phyloP scores from a whole-genome alignment of 305 asterid genomes.

The Fraxinus xanthoxyloides region DNA sequence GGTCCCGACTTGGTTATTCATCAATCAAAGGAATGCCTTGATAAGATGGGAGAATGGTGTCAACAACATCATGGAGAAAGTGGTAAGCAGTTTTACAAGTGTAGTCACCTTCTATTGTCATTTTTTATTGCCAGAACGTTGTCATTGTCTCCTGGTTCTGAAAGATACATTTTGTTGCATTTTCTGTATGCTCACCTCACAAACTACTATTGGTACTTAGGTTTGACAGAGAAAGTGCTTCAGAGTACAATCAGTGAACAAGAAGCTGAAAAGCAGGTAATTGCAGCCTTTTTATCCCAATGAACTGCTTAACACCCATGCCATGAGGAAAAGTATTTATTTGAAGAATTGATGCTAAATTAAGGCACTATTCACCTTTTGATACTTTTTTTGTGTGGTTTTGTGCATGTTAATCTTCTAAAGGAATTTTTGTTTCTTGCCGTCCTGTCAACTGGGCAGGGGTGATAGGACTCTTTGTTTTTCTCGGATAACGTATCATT shows the following conservation, averaged over 20 bases:
- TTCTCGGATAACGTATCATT: neutral
- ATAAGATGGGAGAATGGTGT: constrained; percentile 95
- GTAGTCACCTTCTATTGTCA: constrained; percentile 11
- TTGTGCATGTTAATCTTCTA: neutral
- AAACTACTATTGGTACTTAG: constrained; percentile 38
- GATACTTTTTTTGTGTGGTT: neutral
- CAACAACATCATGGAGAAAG: constrained; percentile 82
- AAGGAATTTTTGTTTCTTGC: neutral
- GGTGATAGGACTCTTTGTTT: neutral
- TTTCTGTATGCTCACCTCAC: constrained; percentile 10
- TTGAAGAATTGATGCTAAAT: neutral
- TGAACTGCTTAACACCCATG: constrained; percentile 3
- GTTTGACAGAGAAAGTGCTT: constrained; percentile 85
- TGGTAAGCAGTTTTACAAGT: constrained; percentile 46
- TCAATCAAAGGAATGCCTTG: constrained; percentile 77
- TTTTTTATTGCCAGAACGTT: neutral
- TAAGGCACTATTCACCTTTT: neutral
- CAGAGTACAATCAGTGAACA: constrained; percentile 60
- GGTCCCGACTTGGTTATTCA: constrained; percentile 91
- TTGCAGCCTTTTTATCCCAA: neutral
- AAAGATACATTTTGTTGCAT: constrained; percentile 2
- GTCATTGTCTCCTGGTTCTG: neutral
- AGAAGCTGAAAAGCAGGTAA: constrained; percentile 88
- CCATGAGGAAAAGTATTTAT: neutral
- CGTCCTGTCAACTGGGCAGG: neutral